Base-by-base conservation (phyloP, 2,329 filamentous ascomycete genomes). In the Waltergamsia citrina region DNA sequence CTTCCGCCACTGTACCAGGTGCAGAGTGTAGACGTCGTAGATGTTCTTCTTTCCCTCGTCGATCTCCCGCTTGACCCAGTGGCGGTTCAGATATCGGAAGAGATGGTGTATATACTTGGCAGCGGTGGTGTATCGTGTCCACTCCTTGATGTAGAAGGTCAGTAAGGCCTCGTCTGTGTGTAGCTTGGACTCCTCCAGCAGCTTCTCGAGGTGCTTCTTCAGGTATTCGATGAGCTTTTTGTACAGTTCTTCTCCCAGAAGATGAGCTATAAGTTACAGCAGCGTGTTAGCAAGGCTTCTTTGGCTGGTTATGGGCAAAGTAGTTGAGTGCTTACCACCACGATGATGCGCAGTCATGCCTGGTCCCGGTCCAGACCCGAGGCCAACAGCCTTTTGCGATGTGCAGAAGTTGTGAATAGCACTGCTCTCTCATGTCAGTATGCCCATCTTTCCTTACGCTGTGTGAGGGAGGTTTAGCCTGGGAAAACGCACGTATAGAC, bases 381-480 rank as follows among this genome's bases (percentile, higher is more conserved):
- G 68, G n/a, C 75, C 73, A 29, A 88, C 78, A 2, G 86, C 86
- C 57, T 96, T 96, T 59, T 96, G 92, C 17, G 92, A 94, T 37
- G 92, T 98, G 59, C 92, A 98, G 60, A 98, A 98, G 65, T 98
- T 95, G 65, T 98, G 92, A 32, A 98, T 92, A 40, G 88, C 87
- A 34, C 72, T 88, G 55, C 36, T 16, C 19, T 23, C 27, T 4
- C 8, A 28, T 28, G 28, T 26, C 15, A 31, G 29, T 21, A 19
- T 18, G n/a, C 8, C 20, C 16, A 6, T 29, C 16, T 15, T 15
- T 27, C 12, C 12, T 27, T 16, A 17, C n/a, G 8, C 27, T 11
- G 12, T n/a, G 18, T 6, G 15, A 29, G 4, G n/a, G 8, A 26
- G 24, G n/a, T 14, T 18, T 16, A 18, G 33, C 15, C 17, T 9